phyloP scores from a whole-genome alignment of 2,329 filamentous ascomycete genomes.

The Colletotrichum limetticola region DNA sequence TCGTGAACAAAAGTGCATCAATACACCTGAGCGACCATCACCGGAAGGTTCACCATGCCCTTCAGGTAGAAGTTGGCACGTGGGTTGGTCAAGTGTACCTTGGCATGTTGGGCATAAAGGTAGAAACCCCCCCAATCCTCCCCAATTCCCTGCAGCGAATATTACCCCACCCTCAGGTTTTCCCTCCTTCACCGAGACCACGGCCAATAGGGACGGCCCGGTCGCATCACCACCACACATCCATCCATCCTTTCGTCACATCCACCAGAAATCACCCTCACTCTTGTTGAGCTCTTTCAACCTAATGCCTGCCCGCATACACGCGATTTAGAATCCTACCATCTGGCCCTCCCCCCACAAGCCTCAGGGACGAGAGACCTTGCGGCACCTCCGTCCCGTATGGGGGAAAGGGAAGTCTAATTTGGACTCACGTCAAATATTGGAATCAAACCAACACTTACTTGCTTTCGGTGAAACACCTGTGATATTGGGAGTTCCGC shows the following conservation, averaged over 20 bases:
- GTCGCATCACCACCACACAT: not conserved
- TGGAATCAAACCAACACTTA: not conserved
- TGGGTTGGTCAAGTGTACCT: not conserved
- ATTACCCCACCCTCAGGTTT: not conserved
- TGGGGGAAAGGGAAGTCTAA: not conserved
- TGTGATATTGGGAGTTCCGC: not conserved
- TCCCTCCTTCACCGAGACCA: not conserved
- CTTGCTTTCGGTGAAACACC: not conserved
- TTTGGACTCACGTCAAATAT: not conserved
- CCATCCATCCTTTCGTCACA: not conserved
- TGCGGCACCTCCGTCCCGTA: not conserved
- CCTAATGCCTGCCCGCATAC: not conserved
- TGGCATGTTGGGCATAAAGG: not conserved
- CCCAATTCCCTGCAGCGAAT: not conserved
- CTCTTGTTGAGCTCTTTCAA: not conserved
- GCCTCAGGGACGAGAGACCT: not conserved
- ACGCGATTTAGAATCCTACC: not conserved
- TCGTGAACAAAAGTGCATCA: not conserved
- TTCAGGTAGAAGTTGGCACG: not conserved
- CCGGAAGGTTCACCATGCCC: not conserved
- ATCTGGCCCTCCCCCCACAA: not conserved
- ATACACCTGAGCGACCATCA: not conserved
- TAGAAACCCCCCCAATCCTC: not conserved
- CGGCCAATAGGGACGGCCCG: slow-evolving; percentile 2
- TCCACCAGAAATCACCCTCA: not conserved